phyloP scores from a whole-genome alignment of 2,329 filamentous ascomycete genomes.

The Fusarium temperatum region DNA sequence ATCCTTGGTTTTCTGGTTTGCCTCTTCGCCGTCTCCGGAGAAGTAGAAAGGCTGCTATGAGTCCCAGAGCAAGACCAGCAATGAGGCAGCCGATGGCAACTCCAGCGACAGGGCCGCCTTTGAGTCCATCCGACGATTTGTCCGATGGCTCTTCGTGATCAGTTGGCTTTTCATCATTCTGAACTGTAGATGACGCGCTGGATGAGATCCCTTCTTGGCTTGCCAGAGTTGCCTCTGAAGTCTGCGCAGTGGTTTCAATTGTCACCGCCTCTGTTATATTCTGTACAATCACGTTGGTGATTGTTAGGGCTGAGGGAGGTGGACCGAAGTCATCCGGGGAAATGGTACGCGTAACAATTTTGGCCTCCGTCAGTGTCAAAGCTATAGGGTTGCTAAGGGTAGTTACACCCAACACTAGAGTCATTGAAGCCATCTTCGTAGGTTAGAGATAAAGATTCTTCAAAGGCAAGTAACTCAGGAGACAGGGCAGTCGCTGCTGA shows the following conservation, averaged over 20 bases:
- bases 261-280: background rate
- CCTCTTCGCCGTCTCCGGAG: slow-evolving; percentile 22
- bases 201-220: background rate
- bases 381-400: too few species aligned
- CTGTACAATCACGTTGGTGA: background rate
- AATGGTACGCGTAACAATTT: too few species aligned
- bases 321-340: too few species aligned
- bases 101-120: slow-evolving; percentile 40
- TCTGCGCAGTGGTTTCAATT: background rate
- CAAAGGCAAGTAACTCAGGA: background rate
- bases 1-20: background rate
- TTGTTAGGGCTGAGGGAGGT: too few species aligned
- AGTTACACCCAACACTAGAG: background rate
- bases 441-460: background rate
- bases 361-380: too few species aligned
- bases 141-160: background rate
- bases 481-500: background rate
- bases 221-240: background rate
- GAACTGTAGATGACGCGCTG: background rate
- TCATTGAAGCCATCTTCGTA: background rate
- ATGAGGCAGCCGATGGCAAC: slow-evolving; percentile 44
- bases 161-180: too few species aligned
- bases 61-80: slow-evolving; percentile 42
- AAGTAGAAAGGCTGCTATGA: slow-evolving; percentile 41
- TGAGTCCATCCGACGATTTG: background rate